Conservation (phyloP, 768 basidiomycete species). For the Termitomyces bulborhizus region DNA sequence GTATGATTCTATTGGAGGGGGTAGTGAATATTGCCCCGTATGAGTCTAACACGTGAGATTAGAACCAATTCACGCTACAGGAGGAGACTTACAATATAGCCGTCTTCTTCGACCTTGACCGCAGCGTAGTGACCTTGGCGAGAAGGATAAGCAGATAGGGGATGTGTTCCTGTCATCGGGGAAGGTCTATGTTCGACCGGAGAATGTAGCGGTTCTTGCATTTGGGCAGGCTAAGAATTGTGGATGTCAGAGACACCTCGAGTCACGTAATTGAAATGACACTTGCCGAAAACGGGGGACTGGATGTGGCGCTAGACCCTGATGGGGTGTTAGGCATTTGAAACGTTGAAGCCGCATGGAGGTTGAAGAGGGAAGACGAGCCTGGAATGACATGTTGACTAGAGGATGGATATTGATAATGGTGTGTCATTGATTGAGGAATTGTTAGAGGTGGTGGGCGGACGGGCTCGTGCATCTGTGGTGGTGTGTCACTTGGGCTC, state of each 20-base stretch:
- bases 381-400: constrained; percentile 33
- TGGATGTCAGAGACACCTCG: constrained; percentile 31
- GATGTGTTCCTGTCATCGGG: constrained; percentile 31
- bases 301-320: constrained; percentile 67
- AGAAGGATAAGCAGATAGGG: constrained; percentile 35
- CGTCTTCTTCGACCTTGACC: constrained; percentile 68
- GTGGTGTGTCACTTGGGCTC: constrained; percentile 43
- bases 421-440: constrained; percentile 49
- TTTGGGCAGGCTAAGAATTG: constrained; percentile 54
- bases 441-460: constrained; percentile 60
- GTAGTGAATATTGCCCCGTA: constrained; percentile 38
- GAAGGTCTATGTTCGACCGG: constrained; percentile 45
- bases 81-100: constrained; percentile 40
- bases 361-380: constrained; percentile 42
- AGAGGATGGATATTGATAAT: constrained; percentile 36
- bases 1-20: constrained; percentile 28
- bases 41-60: constrained; percentile 22
- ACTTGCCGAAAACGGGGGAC: constrained; percentile 87
- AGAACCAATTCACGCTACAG: neutral
- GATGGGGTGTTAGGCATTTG: constrained; percentile 68
- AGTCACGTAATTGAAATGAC: constrained; percentile 32
- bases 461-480: constrained; percentile 27
- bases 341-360: constrained; percentile 50
- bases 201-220: constrained; percentile 52
- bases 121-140: constrained; percentile 39